These are phyloP conservation scores for Populus deltoides DNA, from an alignment of 345 rosid species.

Conservation along the genomic window DNA sequence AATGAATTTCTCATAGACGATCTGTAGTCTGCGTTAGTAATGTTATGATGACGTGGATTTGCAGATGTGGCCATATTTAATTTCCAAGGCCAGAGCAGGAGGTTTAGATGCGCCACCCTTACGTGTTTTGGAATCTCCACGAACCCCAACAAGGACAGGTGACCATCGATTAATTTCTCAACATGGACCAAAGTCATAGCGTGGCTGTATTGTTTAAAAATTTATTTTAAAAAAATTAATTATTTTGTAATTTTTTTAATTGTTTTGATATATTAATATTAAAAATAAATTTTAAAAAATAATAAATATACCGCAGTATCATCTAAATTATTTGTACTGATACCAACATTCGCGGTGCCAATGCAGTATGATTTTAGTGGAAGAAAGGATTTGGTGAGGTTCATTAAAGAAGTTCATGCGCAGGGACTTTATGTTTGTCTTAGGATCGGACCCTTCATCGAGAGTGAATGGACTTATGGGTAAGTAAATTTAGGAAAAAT, in stretches of 20 bases:
- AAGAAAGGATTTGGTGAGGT: slow-evolving; percentile 58
- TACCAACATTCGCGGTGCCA: background rate
- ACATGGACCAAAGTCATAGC: background rate
- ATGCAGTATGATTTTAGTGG: slow-evolving; percentile 73
- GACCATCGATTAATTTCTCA: background rate
- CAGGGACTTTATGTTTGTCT: slow-evolving; percentile 72
- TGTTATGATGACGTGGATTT: background rate
- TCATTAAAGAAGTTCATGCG: slow-evolving; percentile 64
- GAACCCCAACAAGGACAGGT: slow-evolving; percentile 79
- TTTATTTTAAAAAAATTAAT: no score
- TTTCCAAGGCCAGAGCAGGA: slow-evolving; percentile 75
- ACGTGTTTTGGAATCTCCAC: slow-evolving; percentile 82
- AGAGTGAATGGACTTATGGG: slow-evolving; percentile 85
- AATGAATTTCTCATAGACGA: no score
- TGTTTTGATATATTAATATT: no score
- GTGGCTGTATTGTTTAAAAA: no score
- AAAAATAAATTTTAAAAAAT: no score
- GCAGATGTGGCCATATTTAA: slow-evolving; percentile 84
- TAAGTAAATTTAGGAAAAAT: slow-evolving; percentile 9
- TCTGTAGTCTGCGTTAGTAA: no score
- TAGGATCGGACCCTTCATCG: slow-evolving; percentile 77
- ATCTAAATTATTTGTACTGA: background rate
- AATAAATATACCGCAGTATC: background rate
- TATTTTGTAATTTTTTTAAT: no score
- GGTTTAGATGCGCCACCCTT: slow-evolving; percentile 78